Conservation (phyloP, 2,329 filamentous ascomycete genomes). For the Emericellopsis cladophorae region DNA sequence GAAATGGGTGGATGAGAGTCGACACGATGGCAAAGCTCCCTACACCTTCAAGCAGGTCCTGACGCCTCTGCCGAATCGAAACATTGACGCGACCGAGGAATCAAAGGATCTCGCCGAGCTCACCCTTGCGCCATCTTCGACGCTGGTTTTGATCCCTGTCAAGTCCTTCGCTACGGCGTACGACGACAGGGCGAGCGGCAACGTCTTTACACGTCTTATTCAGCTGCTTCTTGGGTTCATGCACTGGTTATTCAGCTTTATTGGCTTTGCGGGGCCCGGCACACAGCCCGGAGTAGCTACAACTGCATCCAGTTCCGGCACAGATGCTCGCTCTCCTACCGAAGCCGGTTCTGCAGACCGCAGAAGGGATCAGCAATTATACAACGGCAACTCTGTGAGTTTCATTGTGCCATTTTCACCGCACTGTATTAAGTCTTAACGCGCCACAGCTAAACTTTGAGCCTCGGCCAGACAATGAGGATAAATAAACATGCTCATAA, state of each 20-base stretch:
- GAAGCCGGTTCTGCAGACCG: slow-evolving; percentile 31
- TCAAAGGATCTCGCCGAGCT: slow-evolving; percentile 53
- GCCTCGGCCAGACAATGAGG: slow-evolving; percentile 47
- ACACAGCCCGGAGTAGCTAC: neutral
- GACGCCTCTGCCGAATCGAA: slow-evolving; percentile 62
- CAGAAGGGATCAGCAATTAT: slow-evolving; percentile 56
- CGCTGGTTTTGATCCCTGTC: slow-evolving; percentile 68
- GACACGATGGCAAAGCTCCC: slow-evolving; percentile 43
- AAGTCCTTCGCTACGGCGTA: slow-evolving; percentile 32
- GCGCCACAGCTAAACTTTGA: slow-evolving; percentile 50
- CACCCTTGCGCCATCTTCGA: slow-evolving; percentile 66
- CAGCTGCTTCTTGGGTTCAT: slow-evolving; percentile 18
- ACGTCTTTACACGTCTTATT: slow-evolving; percentile 16
- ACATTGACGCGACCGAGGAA: slow-evolving; percentile 66
- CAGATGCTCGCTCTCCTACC: slow-evolving; percentile 6
- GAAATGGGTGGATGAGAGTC: slow-evolving; percentile 59
- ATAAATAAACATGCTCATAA: slow-evolving; percentile 14
- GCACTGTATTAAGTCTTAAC: slow-evolving; percentile 12
- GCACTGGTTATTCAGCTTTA: slow-evolving; percentile 19
- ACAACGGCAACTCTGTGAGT: slow-evolving; percentile 82
- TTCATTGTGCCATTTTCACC: neutral
- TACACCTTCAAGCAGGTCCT: slow-evolving; percentile 81
- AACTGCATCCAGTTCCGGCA: neutral
- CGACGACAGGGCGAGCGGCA: slow-evolving; percentile 11
- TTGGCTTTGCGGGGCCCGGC: slow-evolving; percentile 11